Percentiles rank a stretch among this genome's conserved stretches.
Conservation (phyloP, 192 early-diverging fungal genomes). For the Geranomyces variabilis region DNA sequence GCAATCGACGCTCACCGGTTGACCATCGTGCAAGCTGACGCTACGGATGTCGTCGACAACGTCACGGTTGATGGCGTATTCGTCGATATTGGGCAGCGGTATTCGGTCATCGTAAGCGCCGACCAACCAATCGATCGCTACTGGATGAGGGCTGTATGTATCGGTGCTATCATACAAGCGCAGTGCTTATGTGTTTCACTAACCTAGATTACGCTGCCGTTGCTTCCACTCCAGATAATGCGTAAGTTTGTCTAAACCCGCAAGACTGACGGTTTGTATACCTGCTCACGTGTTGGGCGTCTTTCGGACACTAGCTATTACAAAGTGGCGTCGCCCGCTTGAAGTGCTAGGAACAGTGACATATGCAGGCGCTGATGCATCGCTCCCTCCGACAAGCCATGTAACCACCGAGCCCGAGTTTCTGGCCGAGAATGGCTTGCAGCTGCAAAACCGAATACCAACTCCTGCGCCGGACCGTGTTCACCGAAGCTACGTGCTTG, state of each 20-base stretch:
- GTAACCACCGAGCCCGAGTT: neutral
- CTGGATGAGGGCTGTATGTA: conserved; percentile 3
- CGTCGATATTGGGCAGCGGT: conserved; percentile 76
- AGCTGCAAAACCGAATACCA: neutral
- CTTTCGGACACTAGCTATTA: neutral
- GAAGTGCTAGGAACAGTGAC: conserved; percentile 6
- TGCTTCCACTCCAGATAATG: too few relatives aligned
- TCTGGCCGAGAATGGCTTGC: conserved; percentile 3
- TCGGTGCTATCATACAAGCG: neutral
- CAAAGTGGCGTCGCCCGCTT: neutral
- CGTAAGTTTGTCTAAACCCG: too few relatives aligned
- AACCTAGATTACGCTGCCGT: too few relatives aligned
- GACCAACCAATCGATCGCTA: conserved; percentile 28
- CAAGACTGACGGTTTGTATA: too few relatives aligned
- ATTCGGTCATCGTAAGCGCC: conserved; percentile 78
- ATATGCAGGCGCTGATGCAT: neutral
- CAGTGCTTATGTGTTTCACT: too few relatives aligned
- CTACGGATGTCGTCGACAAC: conserved; percentile 69
- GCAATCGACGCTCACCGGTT: conserved; percentile 79
- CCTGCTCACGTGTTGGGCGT: too few relatives aligned
- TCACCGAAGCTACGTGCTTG: neutral
- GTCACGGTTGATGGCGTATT: conserved; percentile 48
- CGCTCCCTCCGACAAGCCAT: neutral
- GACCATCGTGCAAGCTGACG: conserved; percentile 66
- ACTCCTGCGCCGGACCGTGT: neutral